These are phyloP conservation scores for Antrodiella citrinella DNA, from an alignment of 768 basidiomycete species.

Conservation along the genomic window DNA sequence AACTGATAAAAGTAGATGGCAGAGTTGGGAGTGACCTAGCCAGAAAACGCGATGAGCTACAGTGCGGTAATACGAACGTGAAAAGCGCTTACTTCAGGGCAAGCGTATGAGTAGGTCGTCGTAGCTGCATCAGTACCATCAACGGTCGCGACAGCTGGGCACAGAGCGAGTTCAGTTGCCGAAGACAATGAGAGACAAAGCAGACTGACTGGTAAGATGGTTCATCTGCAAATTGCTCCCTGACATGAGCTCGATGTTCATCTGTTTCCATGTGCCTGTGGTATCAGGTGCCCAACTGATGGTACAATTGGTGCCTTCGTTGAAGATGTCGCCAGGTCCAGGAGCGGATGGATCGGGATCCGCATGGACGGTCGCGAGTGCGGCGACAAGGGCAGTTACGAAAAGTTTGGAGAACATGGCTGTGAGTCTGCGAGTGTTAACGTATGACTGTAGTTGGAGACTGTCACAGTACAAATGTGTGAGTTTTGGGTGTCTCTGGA, in stretches of 20 bases:
- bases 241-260: constrained; percentile 76
- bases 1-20: constrained; percentile 81
- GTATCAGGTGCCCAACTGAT: constrained; percentile 54
- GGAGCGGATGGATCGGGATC: constrained; percentile 54
- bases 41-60: not conserved
- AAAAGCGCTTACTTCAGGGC: constrained; percentile 48
- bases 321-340: constrained; percentile 48
- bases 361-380: constrained; percentile 38
- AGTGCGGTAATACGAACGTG: not conserved
- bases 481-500: not conserved
- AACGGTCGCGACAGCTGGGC: constrained; percentile 59
- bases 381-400: constrained; percentile 16
- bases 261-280: constrained; percentile 57
- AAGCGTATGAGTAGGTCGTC: constrained; percentile 47
- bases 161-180: not conserved
- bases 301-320: constrained; percentile 45
- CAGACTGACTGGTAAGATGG: constrained; percentile 49
- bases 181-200: not conserved
- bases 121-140: constrained; percentile 50
- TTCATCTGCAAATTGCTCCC: constrained; percentile 67
- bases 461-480: not conserved
- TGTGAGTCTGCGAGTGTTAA: not conserved
- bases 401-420: constrained; percentile 18
- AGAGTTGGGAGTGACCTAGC: constrained; percentile 53
- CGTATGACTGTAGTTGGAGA: not conserved